Evolutionary conservation across 2,329 filamentous ascomycete genomes (phyloP).

Genomic region (Phaeosphaeria sp.): DNA sequence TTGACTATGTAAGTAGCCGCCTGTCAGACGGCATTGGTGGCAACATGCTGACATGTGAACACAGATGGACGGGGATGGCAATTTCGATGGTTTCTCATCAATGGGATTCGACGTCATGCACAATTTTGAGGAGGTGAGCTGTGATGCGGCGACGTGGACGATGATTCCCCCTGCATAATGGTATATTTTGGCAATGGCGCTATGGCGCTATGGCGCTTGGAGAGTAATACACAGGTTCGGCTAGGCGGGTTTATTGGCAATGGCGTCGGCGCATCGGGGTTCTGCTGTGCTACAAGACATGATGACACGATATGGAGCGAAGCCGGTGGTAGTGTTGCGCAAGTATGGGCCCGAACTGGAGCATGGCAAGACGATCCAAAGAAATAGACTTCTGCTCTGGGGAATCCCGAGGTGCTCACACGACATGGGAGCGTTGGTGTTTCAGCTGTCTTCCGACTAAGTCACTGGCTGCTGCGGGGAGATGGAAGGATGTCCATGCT

Average conservation of each 20-base stretch:
- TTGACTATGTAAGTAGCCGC: conserved; percentile 75
- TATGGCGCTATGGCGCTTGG: conserved; percentile 1
- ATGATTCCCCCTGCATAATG: conserved; percentile 56
- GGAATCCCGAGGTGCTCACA: not conserved
- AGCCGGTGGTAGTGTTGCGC: conserved; percentile 5
- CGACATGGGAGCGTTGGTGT: not conserved
- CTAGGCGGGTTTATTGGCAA: conserved; percentile 2
- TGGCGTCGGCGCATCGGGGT: conserved; percentile 1
- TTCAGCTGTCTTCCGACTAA: not conserved
- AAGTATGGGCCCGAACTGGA: not conserved
- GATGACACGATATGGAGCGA: conserved; percentile 4
- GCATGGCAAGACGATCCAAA: not conserved
- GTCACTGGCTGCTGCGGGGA: conserved; percentile 2
- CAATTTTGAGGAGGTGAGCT: conserved; percentile 81
- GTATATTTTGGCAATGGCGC: conserved; percentile 1
- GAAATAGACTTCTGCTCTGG: not conserved
- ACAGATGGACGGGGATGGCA: conserved; percentile 74
- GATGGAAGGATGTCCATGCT: conserved; percentile 1
- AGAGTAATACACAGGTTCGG: not conserved
- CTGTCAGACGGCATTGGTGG: not conserved
- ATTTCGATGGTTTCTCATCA: conserved; percentile 73
- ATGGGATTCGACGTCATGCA: conserved; percentile 84
- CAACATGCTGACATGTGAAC: conserved; percentile 34
- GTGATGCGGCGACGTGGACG: conserved; percentile 68
- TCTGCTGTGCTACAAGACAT: conserved; percentile 3